Conservation (phyloP, 169 alveolate species). For the Toxoplasma gondii region DNA sequence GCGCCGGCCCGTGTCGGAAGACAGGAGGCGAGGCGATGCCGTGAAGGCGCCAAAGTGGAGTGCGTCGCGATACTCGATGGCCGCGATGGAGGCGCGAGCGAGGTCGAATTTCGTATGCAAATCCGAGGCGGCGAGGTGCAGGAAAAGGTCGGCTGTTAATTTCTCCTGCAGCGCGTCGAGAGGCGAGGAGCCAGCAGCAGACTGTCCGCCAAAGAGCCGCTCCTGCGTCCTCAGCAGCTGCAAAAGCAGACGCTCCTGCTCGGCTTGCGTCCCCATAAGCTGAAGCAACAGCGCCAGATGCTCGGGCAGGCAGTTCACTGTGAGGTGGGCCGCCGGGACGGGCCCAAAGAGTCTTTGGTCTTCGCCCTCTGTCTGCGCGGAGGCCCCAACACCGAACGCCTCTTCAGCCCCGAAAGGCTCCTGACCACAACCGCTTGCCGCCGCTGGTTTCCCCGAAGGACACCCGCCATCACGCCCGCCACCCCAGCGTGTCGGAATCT, state of each 20-base stretch:
- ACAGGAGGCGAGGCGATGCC: background rate
- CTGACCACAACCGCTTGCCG: background rate
- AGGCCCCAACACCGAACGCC: background rate
- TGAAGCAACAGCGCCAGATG: conserved; percentile 6
- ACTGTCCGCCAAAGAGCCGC: background rate
- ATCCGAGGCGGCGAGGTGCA: conserved; percentile 19
- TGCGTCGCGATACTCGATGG: background rate
- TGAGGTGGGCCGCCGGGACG: background rate
- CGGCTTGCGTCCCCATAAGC: background rate
- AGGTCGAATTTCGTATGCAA: background rate
- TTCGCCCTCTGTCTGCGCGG: background rate
- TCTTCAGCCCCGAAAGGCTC: background rate
- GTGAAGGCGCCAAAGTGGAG: background rate
- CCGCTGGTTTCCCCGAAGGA: background rate
- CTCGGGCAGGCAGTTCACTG: conserved; percentile 5
- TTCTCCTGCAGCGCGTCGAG: background rate
- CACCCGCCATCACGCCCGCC: no score
- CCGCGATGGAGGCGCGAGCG: conserved; percentile 18
- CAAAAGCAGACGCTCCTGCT: background rate
- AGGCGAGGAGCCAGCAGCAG: background rate
- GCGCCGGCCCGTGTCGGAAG: background rate
- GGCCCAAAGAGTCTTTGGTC: background rate
- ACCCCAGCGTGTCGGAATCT: no score
- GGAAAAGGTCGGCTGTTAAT: background rate
- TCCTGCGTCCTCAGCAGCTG: background rate